Evolutionary conservation across 2,329 filamentous ascomycete genomes (phyloP).

Genomic region (Sporothrix dimorphospora): DNA sequence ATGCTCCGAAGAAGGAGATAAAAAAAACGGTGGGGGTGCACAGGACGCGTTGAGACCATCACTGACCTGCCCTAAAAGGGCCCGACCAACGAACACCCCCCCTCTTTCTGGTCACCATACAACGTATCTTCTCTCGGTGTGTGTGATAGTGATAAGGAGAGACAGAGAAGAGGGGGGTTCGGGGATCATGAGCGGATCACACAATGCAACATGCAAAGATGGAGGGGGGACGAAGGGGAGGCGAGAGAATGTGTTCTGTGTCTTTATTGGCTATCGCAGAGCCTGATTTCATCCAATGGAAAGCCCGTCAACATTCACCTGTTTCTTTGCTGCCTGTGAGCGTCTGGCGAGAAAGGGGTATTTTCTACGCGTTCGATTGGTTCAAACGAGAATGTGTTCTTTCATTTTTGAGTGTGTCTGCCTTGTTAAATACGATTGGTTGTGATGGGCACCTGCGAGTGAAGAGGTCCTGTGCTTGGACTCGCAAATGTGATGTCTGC

Average conservation of each 20-base stretch:
- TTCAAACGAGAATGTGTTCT: neutral
- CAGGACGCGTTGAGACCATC: slow-evolving; percentile 1
- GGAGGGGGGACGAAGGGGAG: neutral
- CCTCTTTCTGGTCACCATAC: neutral
- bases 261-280: neutral
- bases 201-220: neutral
- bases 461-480: neutral
- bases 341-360: neutral
- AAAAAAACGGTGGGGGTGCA: neutral
- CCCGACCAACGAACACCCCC: slow-evolving; percentile 1
- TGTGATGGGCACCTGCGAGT: neutral
- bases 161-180: neutral
- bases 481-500: slow-evolving; percentile 4
- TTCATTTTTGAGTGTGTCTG: neutral
- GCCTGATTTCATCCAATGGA: neutral
- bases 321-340: neutral
- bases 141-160: slow-evolving; percentile 18
- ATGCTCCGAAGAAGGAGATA: neutral
- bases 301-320: neutral
- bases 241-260: neutral
- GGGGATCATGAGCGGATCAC: slow-evolving; percentile 14
- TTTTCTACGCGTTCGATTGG: slow-evolving; percentile 13
- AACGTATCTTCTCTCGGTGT: neutral
- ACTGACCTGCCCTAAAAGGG: neutral
- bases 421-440: neutral